A percentile compares a stretch with the other conserved stretches of the same genome.
Evolutionary conservation across 1,139 yeast genomes (phyloP).

Genomic region (Sugiyamaella novakii): DNA sequence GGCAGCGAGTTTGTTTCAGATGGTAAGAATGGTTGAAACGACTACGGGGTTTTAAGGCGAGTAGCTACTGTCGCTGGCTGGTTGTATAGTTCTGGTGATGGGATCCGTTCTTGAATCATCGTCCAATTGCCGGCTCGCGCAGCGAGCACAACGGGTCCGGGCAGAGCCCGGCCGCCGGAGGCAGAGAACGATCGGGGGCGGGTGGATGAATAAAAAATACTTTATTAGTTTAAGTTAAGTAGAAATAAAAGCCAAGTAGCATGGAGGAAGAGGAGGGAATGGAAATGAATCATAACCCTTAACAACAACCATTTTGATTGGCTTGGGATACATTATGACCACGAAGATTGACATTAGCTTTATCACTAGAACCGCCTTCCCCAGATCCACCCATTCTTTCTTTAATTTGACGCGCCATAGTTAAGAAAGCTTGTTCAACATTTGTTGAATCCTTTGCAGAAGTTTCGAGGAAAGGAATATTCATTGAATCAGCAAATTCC

Average conservation of each 20-base stretch:
- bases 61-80: too few relatives aligned
- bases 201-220: constrained; percentile 4
- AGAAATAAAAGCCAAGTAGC: constrained; percentile 1
- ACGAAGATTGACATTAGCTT: constrained; percentile 76
- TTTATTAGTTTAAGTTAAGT: constrained; percentile 11
- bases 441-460: constrained; percentile 94
- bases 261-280: not conserved
- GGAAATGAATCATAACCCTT: too few relatives aligned
- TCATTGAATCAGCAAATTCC: constrained; percentile 96
- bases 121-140: not conserved
- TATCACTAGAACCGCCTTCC: constrained; percentile 53
- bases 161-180: constrained; percentile 14
- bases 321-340: constrained; percentile 81
- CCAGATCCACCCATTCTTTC: constrained; percentile 83
- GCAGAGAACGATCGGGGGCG: too few relatives aligned
- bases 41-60: too few relatives aligned
- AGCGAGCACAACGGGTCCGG: constrained; percentile 8
- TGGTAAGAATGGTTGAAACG: too few relatives aligned
- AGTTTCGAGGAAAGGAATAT: constrained; percentile 94
- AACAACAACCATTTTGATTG: constrained; percentile 78
- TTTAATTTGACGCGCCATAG: constrained; percentile 98
- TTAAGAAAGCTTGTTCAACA: constrained; percentile 97
- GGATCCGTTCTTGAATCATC: too few relatives aligned
- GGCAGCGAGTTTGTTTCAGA: too few relatives aligned
- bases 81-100: too few relatives aligned